Conservation (phyloP, 2,329 filamentous ascomycete species). For the Xylariales sp. region DNA sequence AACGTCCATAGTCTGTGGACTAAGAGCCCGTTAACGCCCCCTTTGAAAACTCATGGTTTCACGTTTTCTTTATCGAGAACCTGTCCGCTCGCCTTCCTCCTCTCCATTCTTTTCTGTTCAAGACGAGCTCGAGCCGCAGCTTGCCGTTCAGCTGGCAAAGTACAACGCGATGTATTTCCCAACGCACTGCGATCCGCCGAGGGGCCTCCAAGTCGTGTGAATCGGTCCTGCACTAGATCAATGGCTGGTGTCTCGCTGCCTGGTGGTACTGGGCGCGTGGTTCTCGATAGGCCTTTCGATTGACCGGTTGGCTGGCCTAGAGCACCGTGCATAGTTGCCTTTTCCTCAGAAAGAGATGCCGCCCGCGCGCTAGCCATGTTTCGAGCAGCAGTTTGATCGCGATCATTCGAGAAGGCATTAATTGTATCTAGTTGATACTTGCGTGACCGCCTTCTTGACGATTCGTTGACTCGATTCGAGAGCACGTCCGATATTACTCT, state of each 20-base stretch:
- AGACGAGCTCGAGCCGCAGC: conserved; percentile 67
- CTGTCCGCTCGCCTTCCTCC: conserved; percentile 50
- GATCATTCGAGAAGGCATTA: conserved; percentile 12
- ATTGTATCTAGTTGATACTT: conserved; percentile 6
- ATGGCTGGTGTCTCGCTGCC: conserved; percentile 52
- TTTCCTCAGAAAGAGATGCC: conserved; percentile 31
- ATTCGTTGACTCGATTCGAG: conserved; percentile 43
- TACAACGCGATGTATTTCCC: conserved; percentile 56
- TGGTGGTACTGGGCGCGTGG: conserved; percentile 45
- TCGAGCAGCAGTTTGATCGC: conserved; percentile 24
- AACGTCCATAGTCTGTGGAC: conserved; percentile 2
- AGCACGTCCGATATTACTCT: conserved; percentile 43
- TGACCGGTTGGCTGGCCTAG: conserved; percentile 39
- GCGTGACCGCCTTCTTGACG: conserved; percentile 30
- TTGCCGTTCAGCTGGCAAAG: conserved; percentile 62
- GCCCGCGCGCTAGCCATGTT: conserved; percentile 29
- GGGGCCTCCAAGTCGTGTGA: conserved; percentile 58
- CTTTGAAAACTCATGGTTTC: conserved; percentile 33
- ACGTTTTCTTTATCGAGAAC: conserved; percentile 61
- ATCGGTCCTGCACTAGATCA: conserved; percentile 60
- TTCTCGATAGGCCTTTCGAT: conserved; percentile 43
- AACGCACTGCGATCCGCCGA: conserved; percentile 47
- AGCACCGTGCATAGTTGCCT: conserved; percentile 36
- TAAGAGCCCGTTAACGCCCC: neutral
- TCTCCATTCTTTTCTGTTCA: conserved; percentile 65